Conservation (phyloP, 441 rosid genomes). For the Erysimum cheiri region DNA sequence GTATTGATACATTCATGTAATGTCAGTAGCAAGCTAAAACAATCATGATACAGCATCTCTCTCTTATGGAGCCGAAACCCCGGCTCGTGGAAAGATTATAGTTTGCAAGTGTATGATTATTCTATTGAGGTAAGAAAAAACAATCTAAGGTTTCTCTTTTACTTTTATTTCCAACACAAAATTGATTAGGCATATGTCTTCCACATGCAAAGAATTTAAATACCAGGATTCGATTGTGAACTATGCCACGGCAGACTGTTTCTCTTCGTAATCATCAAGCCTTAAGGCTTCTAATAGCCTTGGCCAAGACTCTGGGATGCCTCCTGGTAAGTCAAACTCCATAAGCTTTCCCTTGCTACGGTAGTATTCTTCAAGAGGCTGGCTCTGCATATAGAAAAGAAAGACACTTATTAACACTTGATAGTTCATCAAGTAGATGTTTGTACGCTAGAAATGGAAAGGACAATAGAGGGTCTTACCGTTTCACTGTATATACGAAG, state of each 20-base stretch:
- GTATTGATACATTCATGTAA: slow-evolving; percentile 29
- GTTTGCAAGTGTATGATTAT: slow-evolving; percentile 39
- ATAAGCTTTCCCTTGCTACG: slow-evolving; percentile 58
- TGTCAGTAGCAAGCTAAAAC: slow-evolving; percentile 33
- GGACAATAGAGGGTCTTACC: slow-evolving; percentile 38
- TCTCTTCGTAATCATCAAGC: slow-evolving; percentile 68
- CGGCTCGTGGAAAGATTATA: slow-evolving; percentile 20
- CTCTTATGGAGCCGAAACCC: slow-evolving; percentile 10
- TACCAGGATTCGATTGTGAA: slow-evolving; percentile 26
- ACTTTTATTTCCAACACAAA: slow-evolving; percentile 51
- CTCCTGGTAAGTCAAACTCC: slow-evolving; percentile 74
- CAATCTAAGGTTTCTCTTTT: slow-evolving; percentile 14
- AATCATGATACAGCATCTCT: slow-evolving; percentile 30
- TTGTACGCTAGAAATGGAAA: background rate
- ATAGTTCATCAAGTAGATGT: background rate
- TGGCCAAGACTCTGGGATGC: slow-evolving; percentile 79
- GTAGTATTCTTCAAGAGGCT: slow-evolving; percentile 69
- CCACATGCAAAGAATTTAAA: slow-evolving; percentile 63
- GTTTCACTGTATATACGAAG: slow-evolving; percentile 62
- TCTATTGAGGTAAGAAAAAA: slow-evolving; percentile 20
- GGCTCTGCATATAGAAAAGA: slow-evolving; percentile 54
- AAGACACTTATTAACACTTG: background rate
- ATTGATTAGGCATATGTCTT: slow-evolving; percentile 57
- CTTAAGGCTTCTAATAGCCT: slow-evolving; percentile 73
- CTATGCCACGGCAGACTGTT: slow-evolving; percentile 60